Conservation (phyloP, 805 yeast genomes). For the Middelhovenomyces tepae region DNA sequence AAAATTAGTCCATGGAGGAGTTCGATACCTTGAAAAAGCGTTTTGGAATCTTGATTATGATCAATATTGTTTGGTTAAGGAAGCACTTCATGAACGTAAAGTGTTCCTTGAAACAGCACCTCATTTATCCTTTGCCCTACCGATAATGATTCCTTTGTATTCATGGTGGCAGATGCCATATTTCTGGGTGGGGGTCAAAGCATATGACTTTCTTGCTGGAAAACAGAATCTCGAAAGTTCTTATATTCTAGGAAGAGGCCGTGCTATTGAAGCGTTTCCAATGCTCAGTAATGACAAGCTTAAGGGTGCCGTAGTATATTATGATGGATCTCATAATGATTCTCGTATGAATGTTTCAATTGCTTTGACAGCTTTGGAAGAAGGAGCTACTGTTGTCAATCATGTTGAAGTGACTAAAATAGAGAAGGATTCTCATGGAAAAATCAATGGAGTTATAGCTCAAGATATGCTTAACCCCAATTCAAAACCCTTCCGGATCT, state of each 20-base stretch:
- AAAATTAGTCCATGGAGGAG: slow-evolving; percentile 97
- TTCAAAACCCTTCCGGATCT: slow-evolving; percentile 43
- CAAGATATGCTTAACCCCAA: slow-evolving; percentile 37
- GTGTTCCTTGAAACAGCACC: slow-evolving; percentile 87
- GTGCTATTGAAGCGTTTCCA: slow-evolving; percentile 70
- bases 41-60: slow-evolving; percentile 85
- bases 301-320: slow-evolving; percentile 88
- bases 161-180: slow-evolving; percentile 94
- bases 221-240: slow-evolving; percentile 72
- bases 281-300: slow-evolving; percentile 70
- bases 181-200: slow-evolving; percentile 82
- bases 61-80: slow-evolving; percentile 81
- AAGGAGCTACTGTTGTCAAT: slow-evolving; percentile 86
- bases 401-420: slow-evolving; percentile 75
- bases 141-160: slow-evolving; percentile 94
- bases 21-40: slow-evolving; percentile 89
- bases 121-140: slow-evolving; percentile 75
- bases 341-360: slow-evolving; percentile 81
- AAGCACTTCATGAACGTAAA: slow-evolving; percentile 80
- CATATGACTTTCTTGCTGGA: slow-evolving; percentile 92
- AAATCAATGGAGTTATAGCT: slow-evolving; percentile 69
- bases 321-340: slow-evolving; percentile 92
- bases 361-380: slow-evolving; percentile 75
- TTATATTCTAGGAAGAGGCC: slow-evolving; percentile 57
- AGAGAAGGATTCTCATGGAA: slow-evolving; percentile 53